Percentiles rank a stretch among this genome's conserved stretches.
These are phyloP conservation scores for Phialocephala subalpina DNA, from an alignment of 2,329 filamentous ascomycete species.

Conservation along the genomic window DNA sequence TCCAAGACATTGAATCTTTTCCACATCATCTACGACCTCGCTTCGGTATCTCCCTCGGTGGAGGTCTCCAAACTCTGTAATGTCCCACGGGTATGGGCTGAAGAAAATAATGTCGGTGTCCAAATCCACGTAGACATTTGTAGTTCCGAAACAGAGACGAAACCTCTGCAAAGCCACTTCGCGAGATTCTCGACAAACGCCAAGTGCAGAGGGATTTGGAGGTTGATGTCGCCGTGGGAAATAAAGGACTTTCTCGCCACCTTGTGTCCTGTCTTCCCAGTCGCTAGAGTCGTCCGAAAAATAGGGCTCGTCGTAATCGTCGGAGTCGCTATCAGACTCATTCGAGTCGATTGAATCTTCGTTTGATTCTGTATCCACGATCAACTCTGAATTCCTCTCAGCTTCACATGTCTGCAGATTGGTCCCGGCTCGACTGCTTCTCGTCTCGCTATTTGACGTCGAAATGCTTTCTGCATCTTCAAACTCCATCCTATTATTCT, in stretches of 20 bases:
- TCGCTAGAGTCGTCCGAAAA: background rate
- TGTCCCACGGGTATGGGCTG: background rate
- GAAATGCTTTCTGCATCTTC: too few species aligned
- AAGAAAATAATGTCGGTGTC: background rate
- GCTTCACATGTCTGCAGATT: too few species aligned
- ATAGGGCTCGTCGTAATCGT: background rate
- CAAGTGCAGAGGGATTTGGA: background rate
- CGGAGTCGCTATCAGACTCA: too few species aligned
- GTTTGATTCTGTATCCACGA: too few species aligned
- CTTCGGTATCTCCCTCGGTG: background rate
- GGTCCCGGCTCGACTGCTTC: too few species aligned
- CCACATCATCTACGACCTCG: background rate
- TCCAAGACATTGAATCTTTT: background rate
- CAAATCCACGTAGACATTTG: background rate
- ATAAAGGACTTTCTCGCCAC: background rate
- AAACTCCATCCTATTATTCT: too few species aligned
- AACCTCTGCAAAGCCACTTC: background rate
- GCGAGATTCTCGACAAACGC: background rate
- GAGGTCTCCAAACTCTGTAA: background rate
- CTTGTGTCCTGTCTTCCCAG: background rate
- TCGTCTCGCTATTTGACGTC: too few species aligned
- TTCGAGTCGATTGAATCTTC: too few species aligned
- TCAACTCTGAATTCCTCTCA: too few species aligned
- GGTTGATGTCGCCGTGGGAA: background rate
- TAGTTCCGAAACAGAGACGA: background rate